A percentile compares a stretch with the other conserved stretches of the same genome.
Conservation (phyloP, 2,329 filamentous ascomycete species). For the Chaetomium olivaceum region DNA sequence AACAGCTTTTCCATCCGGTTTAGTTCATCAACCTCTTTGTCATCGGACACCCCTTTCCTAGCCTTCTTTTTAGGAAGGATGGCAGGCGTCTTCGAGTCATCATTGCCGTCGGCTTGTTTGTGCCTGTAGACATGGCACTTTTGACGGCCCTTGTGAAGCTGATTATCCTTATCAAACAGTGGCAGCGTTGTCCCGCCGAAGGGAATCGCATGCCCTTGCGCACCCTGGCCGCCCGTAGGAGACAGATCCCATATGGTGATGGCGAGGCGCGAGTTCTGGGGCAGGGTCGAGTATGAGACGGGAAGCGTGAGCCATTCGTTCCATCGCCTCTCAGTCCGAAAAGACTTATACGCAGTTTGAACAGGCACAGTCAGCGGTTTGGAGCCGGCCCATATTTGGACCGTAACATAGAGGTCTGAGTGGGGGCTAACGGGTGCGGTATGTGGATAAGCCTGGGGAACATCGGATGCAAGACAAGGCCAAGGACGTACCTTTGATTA, state of each 20-base stretch:
- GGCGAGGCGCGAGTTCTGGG: conserved; percentile 78
- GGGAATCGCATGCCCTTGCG: conserved; percentile 76
- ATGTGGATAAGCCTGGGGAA: conserved; percentile 10
- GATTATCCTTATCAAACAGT: conserved; percentile 91
- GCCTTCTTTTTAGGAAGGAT: conserved; percentile 56
- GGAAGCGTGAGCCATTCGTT: conserved; percentile 95
- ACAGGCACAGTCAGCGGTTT: conserved; percentile 90
- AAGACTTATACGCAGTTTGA: conserved; percentile 90
- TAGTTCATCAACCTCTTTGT: conserved; percentile 77
- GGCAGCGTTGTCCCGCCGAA: conserved; percentile 92
- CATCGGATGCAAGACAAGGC: neutral
- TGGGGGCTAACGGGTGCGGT: conserved; percentile 56
- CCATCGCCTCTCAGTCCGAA: conserved; percentile 77
- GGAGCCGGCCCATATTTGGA: conserved; percentile 92
- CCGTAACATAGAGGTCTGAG: conserved; percentile 90
- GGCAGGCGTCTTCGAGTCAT: conserved; percentile 76
- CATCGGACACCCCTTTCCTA: conserved; percentile 54
- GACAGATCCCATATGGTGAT: conserved; percentile 96
- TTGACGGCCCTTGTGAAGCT: conserved; percentile 85
- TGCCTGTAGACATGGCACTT: conserved; percentile 85
- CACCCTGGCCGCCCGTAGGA: conserved; percentile 69
- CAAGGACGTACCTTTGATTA: conserved; percentile 63
- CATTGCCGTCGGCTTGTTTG: conserved; percentile 80
- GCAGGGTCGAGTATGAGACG: conserved; percentile 78
- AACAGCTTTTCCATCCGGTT: conserved; percentile 86